Evolutionary conservation across 2,329 filamentous ascomycete species (phyloP), one percentile per base, ranked within the genome.

Genomic region (Blastomyces parvus): DNA sequence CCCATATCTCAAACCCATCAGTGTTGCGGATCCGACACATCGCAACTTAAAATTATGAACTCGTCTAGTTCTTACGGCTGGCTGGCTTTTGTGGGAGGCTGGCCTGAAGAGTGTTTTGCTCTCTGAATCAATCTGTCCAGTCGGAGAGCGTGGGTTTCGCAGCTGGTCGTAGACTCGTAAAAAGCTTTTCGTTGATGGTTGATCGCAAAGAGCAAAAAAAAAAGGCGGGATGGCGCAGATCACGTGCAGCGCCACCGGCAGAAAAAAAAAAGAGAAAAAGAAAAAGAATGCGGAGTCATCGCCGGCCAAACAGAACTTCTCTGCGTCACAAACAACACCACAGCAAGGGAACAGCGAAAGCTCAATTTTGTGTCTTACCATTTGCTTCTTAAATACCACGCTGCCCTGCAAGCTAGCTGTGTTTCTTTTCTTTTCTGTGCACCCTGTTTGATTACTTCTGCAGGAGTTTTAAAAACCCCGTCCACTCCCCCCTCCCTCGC

Each of bases 401-500:
- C 57, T 33, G 22, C 40, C n/a, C 19, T 13, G 38, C 42, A 40
- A 33, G 42, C 42, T 42, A n/a, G 57, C 25, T 33, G 22, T 27
- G 25, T 52, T 53, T 61, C 8, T 30, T 48, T 60, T 60, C 59
- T 53, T 61, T 52, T 59, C 40, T 61, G 44, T 61, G 36, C 36
- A 3, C 59, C 36, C 48, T 40, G 33, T 9, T 46, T 17, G 36
- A n/a, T 59, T 50, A 50, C 38, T 13, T 59, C 22, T 46, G 11
- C 40, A 17, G 22, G 30, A 55, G 42, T 8, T 48, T 59, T n/a
- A 48, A 59, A 30, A 30, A 40, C 19, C 46, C 9, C 7, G 22
- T n/a, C 27, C 4, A 2, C 42, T 60, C 3, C 42, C 25, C 27
- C 14, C 9, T 19, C 46, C 19, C n/a, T 46, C 19, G 19, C 44